Evolutionary conservation across 192 early-diverging fungal genomes (phyloP), one percentile per base, ranked within the genome.

Genomic region (Coemansia sp.): DNA sequence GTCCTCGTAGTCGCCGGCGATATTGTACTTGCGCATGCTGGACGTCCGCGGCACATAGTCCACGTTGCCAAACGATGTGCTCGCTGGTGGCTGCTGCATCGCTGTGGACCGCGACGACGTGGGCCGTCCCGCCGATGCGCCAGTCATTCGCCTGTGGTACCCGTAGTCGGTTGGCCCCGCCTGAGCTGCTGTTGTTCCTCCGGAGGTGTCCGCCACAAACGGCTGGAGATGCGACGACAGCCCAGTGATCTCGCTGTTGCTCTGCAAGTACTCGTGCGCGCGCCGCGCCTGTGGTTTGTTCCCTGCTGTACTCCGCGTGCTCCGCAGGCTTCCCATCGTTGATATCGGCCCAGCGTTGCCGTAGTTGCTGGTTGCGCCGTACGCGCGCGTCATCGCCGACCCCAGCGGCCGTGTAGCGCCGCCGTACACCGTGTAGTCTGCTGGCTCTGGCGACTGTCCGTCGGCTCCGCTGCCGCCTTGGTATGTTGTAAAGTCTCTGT

Each of bases 281-380:
- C 38, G 38, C 5, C 38, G 38, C 38, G 29, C 29, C 29, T 29
- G 29, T 29, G 20, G 32, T 54, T 29, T 33, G 53, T 29, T 54
- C 5, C 62, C 61, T 4, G 52, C 63, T 35, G 32, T 67, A 69
- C 64, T 74, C 20, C 77, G 68, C 0, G 77, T 80, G 69, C 65
- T 80, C 29, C 77, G 68, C 50, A 80, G 66, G 34, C 77, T 80
- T 46, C 77, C 77, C 48, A 42, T 74, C 66, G 40, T 43, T 52
- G 40, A 60, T 15, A n/a, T 34, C 56, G n/a, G 50, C 46, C 61
- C 69, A 59, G 34, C 42, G 29, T 29, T 45, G 42, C 54, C 35
- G 61, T 35, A 32, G 62, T 54, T 23, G 58, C 43, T 55, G 67
- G 38, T 45, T 29, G 29, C 29, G 50, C 50, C 55, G 25, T 68